These are phyloP conservation scores for Ganoderma boninense DNA, from an alignment of 1,284 basidiomycete genomes.

Conservation along the genomic window DNA sequence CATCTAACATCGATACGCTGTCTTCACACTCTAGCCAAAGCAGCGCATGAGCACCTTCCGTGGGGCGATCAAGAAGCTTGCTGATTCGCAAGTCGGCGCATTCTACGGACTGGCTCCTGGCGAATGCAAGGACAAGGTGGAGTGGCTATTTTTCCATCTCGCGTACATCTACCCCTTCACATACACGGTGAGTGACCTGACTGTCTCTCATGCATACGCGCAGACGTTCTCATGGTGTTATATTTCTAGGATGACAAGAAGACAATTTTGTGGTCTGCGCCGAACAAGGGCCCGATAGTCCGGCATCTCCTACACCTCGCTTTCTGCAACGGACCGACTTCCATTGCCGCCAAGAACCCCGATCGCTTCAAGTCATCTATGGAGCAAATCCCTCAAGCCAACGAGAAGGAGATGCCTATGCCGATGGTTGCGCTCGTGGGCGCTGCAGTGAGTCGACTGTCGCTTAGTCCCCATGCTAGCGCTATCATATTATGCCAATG, in stretches of 20 bases:
- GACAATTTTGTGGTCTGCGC: background rate
- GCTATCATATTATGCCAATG: too few relatives aligned
- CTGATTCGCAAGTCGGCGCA: background rate
- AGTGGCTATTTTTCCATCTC: background rate
- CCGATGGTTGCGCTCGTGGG: conserved; percentile 5
- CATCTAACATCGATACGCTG: background rate
- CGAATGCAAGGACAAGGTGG: background rate
- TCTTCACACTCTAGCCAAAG: background rate
- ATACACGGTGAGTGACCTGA: background rate
- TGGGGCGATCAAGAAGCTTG: background rate
- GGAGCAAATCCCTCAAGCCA: background rate
- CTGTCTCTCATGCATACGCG: too few relatives aligned
- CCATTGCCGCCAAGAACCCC: background rate
- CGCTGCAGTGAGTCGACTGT: conserved; percentile 1
- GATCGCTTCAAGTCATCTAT: background rate
- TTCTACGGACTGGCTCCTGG: background rate
- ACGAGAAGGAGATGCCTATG: conserved; percentile 12
- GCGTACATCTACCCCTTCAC: background rate
- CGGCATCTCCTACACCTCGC: background rate
- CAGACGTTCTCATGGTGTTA: too few relatives aligned
- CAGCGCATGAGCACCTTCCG: conserved; percentile 12
- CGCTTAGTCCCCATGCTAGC: background rate
- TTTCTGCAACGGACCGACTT: background rate
- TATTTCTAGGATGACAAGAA: background rate
- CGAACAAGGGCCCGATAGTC: conserved; percentile 3